Evolutionary conservation across 345 rosid genomes (phyloP).

Genomic region (Euphorbia lathyris): DNA sequence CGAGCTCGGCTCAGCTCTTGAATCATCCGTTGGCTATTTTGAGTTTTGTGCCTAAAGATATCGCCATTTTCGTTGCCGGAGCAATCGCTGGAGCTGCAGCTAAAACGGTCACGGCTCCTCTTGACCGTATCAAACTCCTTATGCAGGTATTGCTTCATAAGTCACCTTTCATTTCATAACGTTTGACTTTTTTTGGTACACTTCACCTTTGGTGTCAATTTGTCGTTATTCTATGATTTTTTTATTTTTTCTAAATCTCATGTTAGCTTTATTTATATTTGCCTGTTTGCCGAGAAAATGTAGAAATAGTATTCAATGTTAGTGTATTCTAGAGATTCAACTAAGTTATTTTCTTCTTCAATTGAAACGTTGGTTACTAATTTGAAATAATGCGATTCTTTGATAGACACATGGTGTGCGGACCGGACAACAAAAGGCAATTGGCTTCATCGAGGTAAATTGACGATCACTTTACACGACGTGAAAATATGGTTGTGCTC

Average conservation of each 20-base stretch:
- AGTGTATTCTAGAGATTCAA: neutral
- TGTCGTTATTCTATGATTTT: neutral
- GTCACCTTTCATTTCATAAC: neutral
- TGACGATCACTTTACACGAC: constrained; percentile 2
- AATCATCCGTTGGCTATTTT: constrained; percentile 70
- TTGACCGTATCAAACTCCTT: constrained; percentile 92
- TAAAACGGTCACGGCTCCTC: constrained; percentile 88
- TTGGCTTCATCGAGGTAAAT: constrained; percentile 72
- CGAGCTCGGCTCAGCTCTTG: constrained; percentile 59
- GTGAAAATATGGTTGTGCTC: neutral
- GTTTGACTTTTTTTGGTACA: neutral
- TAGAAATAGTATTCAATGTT: neutral
- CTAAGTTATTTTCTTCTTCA: neutral
- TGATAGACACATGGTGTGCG: constrained; percentile 77
- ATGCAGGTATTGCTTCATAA: constrained; percentile 63
- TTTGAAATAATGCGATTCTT: constrained; percentile 1
- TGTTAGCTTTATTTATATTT: neutral
- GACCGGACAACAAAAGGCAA: constrained; percentile 68
- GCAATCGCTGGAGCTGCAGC: constrained; percentile 96
- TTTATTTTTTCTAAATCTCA: neutral
- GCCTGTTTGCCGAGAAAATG: constrained; percentile 7
- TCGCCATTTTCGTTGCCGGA: constrained; percentile 81
- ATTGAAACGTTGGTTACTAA: neutral
- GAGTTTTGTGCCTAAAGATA: constrained; percentile 67
- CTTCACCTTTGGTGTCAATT: neutral